Evolutionary conservation across 129 eudicot species (phyloP).

Genomic region (Flaveria brownii): DNA sequence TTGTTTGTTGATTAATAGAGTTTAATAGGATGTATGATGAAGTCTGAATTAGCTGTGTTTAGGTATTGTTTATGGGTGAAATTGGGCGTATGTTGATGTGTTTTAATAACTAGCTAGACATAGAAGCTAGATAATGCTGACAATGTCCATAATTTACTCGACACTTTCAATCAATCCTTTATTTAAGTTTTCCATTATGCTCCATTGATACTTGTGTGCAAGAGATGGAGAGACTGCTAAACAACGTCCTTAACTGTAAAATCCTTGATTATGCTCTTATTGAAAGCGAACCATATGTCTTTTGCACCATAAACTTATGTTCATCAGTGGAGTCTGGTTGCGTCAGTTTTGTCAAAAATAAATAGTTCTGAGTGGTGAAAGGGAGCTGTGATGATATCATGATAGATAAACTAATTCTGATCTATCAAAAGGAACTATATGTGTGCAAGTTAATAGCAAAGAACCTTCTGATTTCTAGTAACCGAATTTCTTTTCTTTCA

Average conservation of each 20-base stretch:
- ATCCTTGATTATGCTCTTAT: not conserved
- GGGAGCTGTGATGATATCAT: not conserved
- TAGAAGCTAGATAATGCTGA: slow-evolving; percentile 9
- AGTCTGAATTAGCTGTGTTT: slow-evolving; percentile 4
- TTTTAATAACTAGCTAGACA: not conserved
- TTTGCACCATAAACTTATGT: not conserved
- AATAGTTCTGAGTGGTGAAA: not conserved
- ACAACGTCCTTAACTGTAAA: not conserved
- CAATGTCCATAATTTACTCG: not conserved
- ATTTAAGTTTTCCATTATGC: slow-evolving; percentile 11
- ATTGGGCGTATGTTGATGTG: not conserved
- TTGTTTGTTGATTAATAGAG: not conserved
- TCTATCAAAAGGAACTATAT: too few species aligned
- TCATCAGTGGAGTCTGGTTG: not conserved
- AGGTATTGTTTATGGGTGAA: not conserved
- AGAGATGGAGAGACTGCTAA: not conserved
- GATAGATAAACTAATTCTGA: slow-evolving; percentile 4
- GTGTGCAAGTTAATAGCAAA: too few species aligned
- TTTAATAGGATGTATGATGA: not conserved
- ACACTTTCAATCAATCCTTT: not conserved
- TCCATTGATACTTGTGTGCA: not conserved
- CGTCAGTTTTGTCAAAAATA: not conserved
- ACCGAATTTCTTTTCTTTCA: too few species aligned
- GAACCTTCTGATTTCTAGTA: too few species aligned
- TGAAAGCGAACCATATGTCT: not conserved